Evolutionary conservation across 176 grass and related monocot species (phyloP), one percentile per base, ranked within the genome.

Genomic region (Leersia perrieri): DNA sequence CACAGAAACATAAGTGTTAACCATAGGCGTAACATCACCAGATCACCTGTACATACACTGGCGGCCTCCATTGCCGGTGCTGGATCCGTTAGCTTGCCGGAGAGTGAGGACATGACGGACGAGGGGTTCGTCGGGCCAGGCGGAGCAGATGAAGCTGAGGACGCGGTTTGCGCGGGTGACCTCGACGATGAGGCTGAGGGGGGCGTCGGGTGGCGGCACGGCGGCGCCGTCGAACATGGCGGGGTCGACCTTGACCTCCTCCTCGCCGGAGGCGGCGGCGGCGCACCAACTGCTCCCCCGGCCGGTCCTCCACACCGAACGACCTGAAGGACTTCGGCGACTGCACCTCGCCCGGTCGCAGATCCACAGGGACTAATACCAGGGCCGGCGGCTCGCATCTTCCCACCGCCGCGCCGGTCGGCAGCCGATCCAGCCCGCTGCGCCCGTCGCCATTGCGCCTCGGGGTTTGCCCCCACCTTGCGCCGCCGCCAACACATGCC

Each of bases 261-360:
- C 90, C n/a, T 31, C 33, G 5, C 53, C 57, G 5, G 66, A 78
- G 16, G 61, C 14, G 14, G 60, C 13, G 31, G 87, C 87, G 88
- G 78, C 88, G 90, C 88, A 98, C 90, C 96, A 92, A 98, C 83
- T 97, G 91, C 80, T 94, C 87, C 33, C 94, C 95, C 12, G 87
- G 85, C 60, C 70, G 87, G 77, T 92, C 90, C 79, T 97, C 92
- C 77, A 94, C 76, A 3, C 85, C 45, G 83, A 94, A 97, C 11
- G 85, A 90, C 84, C 51, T 94, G 85, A 94, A 92, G 76, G 83
- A 23, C 5, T n/a, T 67, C 33, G 79, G 73, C 44, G 77, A 83
- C 95, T 94, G 73, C 81, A 61, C n/a, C n/a, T n/a, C n/a, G n/a
- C n/a, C n/a, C n/a, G n/a, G n/a, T n/a, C n/a, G n/a, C n/a, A n/a